Percentiles rank a stretch among this genome's conserved stretches.
Evolutionary conservation across 164 flowering plant species (phyloP).

Genomic region (Kingdonia uniflora): DNA sequence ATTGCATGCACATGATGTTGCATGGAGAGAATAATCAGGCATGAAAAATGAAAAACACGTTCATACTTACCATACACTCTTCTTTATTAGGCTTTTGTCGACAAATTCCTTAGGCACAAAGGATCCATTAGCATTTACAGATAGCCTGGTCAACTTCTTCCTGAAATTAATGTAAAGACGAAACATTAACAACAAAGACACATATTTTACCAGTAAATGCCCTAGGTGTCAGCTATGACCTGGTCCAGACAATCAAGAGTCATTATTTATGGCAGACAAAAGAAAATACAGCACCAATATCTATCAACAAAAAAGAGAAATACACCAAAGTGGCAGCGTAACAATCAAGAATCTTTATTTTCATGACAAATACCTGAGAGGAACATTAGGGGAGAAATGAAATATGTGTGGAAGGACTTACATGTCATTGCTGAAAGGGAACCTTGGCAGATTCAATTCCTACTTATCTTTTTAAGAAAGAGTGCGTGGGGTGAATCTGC

Average conservation of each 20-base stretch:
- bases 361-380: no score
- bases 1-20: background rate
- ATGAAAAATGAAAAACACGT: background rate
- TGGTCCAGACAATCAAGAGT: background rate
- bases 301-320: background rate
- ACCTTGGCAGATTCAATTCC: no score
- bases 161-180: slow-evolving; percentile 36
- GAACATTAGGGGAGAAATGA: no score
- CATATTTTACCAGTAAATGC: no score
- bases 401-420: no score
- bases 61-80: slow-evolving; percentile 53
- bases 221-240: background rate
- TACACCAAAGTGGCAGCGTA: no score
- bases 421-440: no score
- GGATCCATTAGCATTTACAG: slow-evolving; percentile 85
- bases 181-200: no score
- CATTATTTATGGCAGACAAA: background rate
- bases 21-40: background rate
- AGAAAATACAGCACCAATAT: no score
- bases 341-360: no score
- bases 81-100: slow-evolving; percentile 56
- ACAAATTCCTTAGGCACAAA: slow-evolving; percentile 53
- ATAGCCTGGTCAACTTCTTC: slow-evolving; percentile 69
- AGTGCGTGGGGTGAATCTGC: no score
- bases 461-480: no score